These are phyloP conservation scores for Ogataea saltuana DNA, from an alignment of 805 yeast species.

Conservation along the genomic window DNA sequence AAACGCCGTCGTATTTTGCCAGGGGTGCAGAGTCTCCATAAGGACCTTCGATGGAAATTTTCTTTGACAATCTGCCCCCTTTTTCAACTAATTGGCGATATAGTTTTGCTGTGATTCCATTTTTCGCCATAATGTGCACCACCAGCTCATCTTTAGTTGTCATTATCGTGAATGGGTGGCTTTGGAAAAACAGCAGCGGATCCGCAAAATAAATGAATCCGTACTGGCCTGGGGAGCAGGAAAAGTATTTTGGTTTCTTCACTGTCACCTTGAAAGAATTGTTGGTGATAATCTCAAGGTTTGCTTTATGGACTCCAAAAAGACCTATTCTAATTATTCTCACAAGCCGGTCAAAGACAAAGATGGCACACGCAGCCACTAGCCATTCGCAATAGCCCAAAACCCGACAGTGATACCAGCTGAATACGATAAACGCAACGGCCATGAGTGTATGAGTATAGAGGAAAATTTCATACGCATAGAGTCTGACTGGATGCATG, in stretches of 20 bases:
- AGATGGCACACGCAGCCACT: slow-evolving; percentile 44
- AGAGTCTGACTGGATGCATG: slow-evolving; percentile 49
- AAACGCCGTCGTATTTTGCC: slow-evolving; percentile 47
- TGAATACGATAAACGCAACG: slow-evolving; percentile 49
- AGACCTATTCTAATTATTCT: slow-evolving; percentile 37
- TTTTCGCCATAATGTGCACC: slow-evolving; percentile 48
- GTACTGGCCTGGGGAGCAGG: slow-evolving; percentile 54
- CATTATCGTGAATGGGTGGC: slow-evolving; percentile 68
- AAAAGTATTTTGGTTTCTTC: slow-evolving; percentile 52
- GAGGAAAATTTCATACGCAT: slow-evolving; percentile 61
- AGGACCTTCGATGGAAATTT: slow-evolving; percentile 62
- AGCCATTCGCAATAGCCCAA: slow-evolving; percentile 38
- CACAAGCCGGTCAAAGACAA: slow-evolving; percentile 53
- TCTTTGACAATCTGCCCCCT: slow-evolving; percentile 34
- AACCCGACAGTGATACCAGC: slow-evolving; percentile 56
- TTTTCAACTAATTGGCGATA: slow-evolving; percentile 33
- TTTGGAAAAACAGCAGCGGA: slow-evolving; percentile 58
- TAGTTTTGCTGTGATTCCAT: slow-evolving; percentile 51
- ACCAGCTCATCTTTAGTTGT: slow-evolving; percentile 39
- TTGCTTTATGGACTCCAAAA: slow-evolving; percentile 29
- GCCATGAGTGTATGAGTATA: slow-evolving; percentile 58
- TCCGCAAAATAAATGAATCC: slow-evolving; percentile 57
- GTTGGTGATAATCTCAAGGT: slow-evolving; percentile 20
- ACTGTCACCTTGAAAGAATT: slow-evolving; percentile 45
- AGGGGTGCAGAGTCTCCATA: slow-evolving; percentile 58